A percentile compares a stretch with the other conserved stretches of the same genome.
Evolutionary conservation across 2,329 filamentous ascomycete species (phyloP).

Genomic region (Fusarium irregulare): DNA sequence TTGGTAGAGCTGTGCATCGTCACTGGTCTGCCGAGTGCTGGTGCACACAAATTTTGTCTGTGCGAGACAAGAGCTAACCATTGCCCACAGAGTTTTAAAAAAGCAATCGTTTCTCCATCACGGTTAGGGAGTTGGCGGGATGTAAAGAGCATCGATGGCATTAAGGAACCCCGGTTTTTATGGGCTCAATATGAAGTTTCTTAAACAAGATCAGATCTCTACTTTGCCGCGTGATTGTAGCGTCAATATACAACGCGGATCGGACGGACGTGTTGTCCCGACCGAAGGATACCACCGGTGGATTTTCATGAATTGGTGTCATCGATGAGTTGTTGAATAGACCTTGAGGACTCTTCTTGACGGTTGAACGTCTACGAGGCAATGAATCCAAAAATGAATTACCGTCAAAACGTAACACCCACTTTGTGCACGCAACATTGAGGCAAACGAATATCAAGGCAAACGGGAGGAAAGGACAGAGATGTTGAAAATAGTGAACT

Average conservation of each 20-base stretch:
- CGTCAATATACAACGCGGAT: slow-evolving; percentile 43
- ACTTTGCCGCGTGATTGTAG: slow-evolving; percentile 47
- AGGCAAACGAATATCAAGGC: not conserved
- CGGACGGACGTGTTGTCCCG: slow-evolving; percentile 41
- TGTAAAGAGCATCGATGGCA: slow-evolving; percentile 62
- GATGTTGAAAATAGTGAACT: slow-evolving; percentile 20
- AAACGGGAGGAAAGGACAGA: not conserved
- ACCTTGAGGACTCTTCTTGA: slow-evolving; percentile 40
- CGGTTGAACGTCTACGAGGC: slow-evolving; percentile 37
- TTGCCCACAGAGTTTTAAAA: slow-evolving; percentile 56
- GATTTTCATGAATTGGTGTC: slow-evolving; percentile 39
- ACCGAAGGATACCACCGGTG: slow-evolving; percentile 43
- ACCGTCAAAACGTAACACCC: slow-evolving; percentile 25
- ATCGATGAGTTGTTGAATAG: slow-evolving; percentile 33
- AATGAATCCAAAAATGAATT: slow-evolving; percentile 32
- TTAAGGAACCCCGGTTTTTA: slow-evolving; percentile 56
- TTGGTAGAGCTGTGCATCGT: not conserved
- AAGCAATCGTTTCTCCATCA: slow-evolving; percentile 56
- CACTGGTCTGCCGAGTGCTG: not conserved
- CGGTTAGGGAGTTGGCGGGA: slow-evolving; percentile 62
- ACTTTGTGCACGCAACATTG: not conserved
- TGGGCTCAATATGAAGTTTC: slow-evolving; percentile 59
- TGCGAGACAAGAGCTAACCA: slow-evolving; percentile 41
- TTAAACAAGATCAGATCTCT: slow-evolving; percentile 47
- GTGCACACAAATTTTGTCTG: not conserved